Evolutionary conservation across 2,329 filamentous ascomycete species (phyloP).

Genomic region (Aspergillus viridinutans): DNA sequence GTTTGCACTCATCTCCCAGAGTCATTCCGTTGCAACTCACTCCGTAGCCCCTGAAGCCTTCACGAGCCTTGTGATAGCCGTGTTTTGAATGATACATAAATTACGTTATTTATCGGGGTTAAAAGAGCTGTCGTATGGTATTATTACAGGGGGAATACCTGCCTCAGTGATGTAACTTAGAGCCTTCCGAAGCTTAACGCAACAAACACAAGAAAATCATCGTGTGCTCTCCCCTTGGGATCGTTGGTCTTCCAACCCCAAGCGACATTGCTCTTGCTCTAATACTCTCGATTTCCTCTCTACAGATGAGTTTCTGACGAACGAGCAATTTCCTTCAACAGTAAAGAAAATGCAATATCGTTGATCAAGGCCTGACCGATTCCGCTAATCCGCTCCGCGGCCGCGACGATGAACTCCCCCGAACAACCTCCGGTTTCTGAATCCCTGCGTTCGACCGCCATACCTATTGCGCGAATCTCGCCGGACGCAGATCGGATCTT

Average conservation of each 20-base stretch:
- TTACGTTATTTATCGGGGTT: background rate
- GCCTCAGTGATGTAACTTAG: background rate
- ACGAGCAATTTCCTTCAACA: background rate
- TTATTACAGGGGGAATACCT: background rate
- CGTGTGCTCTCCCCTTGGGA: background rate
- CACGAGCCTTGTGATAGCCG: background rate
- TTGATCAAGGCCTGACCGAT: conserved; percentile 10
- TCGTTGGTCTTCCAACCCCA: background rate
- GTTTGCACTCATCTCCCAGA: background rate
- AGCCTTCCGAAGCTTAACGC: background rate
- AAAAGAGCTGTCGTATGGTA: background rate
- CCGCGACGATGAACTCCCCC: conserved; percentile 28
- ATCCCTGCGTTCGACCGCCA: conserved; percentile 19
- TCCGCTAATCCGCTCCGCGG: conserved; percentile 9
- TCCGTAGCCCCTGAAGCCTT: background rate
- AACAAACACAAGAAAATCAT: background rate
- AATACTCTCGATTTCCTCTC: background rate
- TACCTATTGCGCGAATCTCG: conserved; percentile 41
- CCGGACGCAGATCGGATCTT: conserved; percentile 28
- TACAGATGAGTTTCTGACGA: background rate
- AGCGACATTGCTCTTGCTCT: background rate
- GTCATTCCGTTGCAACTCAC: background rate
- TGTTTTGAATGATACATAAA: background rate
- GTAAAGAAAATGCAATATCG: conserved; percentile 2
- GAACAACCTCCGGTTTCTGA: conserved; percentile 20